phyloP scores from a whole-genome alignment of 331 rosid species.

The Pyracantha coccinea region DNA sequence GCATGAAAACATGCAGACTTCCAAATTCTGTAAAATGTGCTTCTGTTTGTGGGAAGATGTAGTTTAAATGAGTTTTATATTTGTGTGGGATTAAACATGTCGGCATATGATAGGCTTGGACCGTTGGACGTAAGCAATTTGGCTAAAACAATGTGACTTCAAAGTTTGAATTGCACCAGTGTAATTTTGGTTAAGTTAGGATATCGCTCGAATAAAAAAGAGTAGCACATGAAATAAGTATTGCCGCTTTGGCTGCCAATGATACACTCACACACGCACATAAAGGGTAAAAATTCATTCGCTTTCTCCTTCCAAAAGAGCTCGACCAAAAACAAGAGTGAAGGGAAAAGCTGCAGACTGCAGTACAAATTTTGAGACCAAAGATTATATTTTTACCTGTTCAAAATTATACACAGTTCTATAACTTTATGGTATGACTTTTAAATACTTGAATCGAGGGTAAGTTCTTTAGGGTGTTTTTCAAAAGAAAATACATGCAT shows the following conservation, averaged over 20 bases:
- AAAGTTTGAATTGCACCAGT: neutral
- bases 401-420: neutral
- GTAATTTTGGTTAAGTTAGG: no score
- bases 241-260: conserved; percentile 1
- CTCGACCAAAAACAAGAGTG: no score
- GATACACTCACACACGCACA: neutral
- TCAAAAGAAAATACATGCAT: neutral
- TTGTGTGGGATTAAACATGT: neutral
- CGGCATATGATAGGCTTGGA: neutral
- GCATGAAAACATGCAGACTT: neutral
- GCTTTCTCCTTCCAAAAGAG: neutral
- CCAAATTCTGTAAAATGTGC: neutral
- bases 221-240: neutral
- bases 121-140: no score
- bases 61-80: neutral
- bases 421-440: neutral
- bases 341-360: neutral
- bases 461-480: neutral
- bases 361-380: neutral
- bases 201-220: no score
- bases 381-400: neutral
- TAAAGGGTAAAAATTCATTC: neutral
- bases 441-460: neutral
- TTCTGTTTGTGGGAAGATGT: neutral
- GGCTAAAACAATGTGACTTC: neutral